These are phyloP conservation scores for Euryodendron excelsum DNA, from an alignment of 148 eudicot species.

Conservation along the genomic window DNA sequence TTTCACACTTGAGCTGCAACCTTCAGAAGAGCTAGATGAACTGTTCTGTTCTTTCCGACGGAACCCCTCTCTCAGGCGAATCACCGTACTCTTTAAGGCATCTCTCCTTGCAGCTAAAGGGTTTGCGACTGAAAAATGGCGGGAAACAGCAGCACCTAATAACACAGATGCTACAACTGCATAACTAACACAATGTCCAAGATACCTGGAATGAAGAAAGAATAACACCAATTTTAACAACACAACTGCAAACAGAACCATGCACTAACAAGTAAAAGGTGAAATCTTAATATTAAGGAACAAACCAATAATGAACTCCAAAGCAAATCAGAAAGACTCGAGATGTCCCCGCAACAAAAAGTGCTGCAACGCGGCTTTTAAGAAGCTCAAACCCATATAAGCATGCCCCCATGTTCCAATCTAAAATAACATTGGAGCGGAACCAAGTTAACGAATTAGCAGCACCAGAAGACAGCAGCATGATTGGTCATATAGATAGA, in stretches of 20 bases:
- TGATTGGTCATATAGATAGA: slow-evolving; percentile 11
- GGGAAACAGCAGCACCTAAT: slow-evolving; percentile 95
- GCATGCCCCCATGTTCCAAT: slow-evolving; percentile 99
- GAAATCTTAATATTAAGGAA: slow-evolving; percentile 11
- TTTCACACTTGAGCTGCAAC: slow-evolving; percentile 90
- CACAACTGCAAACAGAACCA: background rate
- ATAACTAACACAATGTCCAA: slow-evolving; percentile 97
- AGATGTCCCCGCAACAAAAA: slow-evolving; percentile 88
- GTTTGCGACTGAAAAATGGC: slow-evolving; percentile 77
- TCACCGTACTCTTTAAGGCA: slow-evolving; percentile 92
- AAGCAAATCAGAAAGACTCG: slow-evolving; percentile 95
- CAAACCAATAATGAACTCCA: slow-evolving; percentile 96
- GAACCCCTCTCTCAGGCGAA: slow-evolving; percentile 95
- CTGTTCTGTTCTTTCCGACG: slow-evolving; percentile 85
- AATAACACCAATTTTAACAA: slow-evolving; percentile 13
- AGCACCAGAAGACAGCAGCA: slow-evolving; percentile 16
- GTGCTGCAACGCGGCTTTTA: slow-evolving; percentile 76
- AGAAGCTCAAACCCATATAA: slow-evolving; percentile 91
- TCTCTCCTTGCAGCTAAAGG: slow-evolving; percentile 97
- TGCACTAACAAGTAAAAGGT: background rate
- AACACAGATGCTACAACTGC: slow-evolving; percentile 93
- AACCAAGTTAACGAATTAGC: background rate
- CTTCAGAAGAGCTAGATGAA: slow-evolving; percentile 96
- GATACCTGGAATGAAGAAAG: slow-evolving; percentile 49
- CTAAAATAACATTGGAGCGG: slow-evolving; percentile 32